Base-by-base conservation (phyloP, 345 rosid species). In the Sonneratia alba region DNA sequence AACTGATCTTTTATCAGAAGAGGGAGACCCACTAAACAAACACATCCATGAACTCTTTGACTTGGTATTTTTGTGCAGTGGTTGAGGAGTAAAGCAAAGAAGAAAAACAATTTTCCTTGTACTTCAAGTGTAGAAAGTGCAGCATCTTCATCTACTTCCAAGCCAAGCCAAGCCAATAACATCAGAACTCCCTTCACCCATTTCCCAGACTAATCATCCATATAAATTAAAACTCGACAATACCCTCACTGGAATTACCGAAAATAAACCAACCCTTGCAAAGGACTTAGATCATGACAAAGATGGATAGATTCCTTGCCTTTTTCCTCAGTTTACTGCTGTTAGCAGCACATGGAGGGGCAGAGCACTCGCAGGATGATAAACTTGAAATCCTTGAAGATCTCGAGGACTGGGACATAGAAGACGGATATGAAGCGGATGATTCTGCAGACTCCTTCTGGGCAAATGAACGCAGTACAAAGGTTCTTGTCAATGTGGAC, bases 11-110 rank as follows among this genome's bases (percentile, higher is more conserved):
- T 70, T 36, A 24, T 49, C 27, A 3, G 67, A 67, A 38, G 4
- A 67, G 24, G 22, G 36, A 68, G 71, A 72, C 67, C 64, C 69
- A 67, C 70, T 21, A 69, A 32, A 36, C 72, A 70, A 77, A 71
- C 70, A 57, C 32, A 77, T 63, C 79, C 37, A 83, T 74, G 83
- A 79, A 75, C 82, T 53, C 73, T 77, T 82, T 77, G 80, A 82
- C 64, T 48, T 68, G 22, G 43, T 42, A 4, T 42, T 42, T 72
- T 72, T 73, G 74, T 76, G 69, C 74, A 73, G 57, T 86, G 77
- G 82, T 83, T 85, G 84, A 84, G 80, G 93, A 94, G 98, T 93
- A 85, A 91, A 94, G 97, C 97, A 88, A 91, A 81, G 83, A 79
- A 81, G 73, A 82, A 78, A 80, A 71, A n/a, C 66, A 67, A 71